A percentile compares a stretch with the other conserved stretches of the same genome.
Evolutionary conservation across 192 early-diverging fungal species (phyloP).

Genomic region (Umbelopsis isabellina): DNA sequence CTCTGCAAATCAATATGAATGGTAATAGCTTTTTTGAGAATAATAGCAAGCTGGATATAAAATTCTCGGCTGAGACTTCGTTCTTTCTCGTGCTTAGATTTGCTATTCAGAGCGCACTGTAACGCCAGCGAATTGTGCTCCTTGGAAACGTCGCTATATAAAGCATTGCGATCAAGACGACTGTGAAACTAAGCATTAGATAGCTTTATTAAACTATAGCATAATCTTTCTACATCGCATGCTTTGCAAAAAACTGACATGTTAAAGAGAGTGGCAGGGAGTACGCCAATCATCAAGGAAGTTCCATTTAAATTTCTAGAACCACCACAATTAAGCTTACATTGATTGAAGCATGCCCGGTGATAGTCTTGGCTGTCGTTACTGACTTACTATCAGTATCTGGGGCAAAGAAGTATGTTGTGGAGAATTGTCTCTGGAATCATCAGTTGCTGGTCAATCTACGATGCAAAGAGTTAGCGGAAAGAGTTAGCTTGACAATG

Average conservation of each 20-base stretch:
- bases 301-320: constrained; percentile 38
- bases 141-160: constrained; percentile 29
- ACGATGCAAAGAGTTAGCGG: background rate
- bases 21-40: no score
- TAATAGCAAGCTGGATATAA: background rate
- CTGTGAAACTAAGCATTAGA: constrained; percentile 9
- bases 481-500: no score
- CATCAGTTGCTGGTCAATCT: background rate
- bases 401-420: background rate
- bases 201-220: no score
- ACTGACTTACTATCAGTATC: no score
- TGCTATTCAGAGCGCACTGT: constrained; percentile 37
- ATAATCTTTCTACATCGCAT: constrained; percentile 12
- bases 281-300: constrained; percentile 13
- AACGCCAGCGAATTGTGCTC: constrained; percentile 31
- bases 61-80: background rate
- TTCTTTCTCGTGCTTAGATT: background rate
- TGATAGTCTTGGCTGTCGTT: background rate
- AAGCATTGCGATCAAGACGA: constrained; percentile 26
- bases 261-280: constrained; percentile 25
- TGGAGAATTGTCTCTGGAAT: background rate
- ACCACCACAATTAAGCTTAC: constrained; percentile 19
- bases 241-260: constrained; percentile 26
- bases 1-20: background rate
- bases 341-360: constrained; percentile 20